Evolutionary conservation across 257 asterid genomes (phyloP).

Genomic region (Eucommia ulmoides): DNA sequence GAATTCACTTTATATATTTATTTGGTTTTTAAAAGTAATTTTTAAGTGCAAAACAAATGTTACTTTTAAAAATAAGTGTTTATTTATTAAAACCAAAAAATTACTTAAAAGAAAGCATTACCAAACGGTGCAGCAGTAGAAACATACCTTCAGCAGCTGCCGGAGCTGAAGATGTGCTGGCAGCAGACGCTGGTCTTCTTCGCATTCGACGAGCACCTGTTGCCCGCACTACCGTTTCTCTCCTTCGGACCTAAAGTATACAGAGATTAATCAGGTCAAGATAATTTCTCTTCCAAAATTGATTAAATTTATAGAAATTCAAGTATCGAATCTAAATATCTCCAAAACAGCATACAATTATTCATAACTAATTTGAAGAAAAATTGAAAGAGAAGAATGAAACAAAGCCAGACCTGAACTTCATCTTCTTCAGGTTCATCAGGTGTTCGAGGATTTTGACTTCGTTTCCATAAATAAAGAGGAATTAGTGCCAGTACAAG

Average conservation of each 20-base stretch:
- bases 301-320: not conserved
- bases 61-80: no score
- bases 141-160: not conserved
- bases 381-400: not conserved
- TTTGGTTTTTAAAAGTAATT: no score
- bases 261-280: not conserved
- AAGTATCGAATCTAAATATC: not conserved
- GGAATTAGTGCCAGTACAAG: constrained; percentile 59
- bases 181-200: constrained; percentile 2
- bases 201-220: constrained; percentile 4
- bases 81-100: no score
- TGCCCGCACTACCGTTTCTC: constrained; percentile 1
- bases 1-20: no score
- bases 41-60: no score
- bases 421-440: constrained; percentile 62
- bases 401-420: constrained; percentile 36
- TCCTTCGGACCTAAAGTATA: not conserved
- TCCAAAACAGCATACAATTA: not conserved
- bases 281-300: not conserved
- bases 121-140: no score
- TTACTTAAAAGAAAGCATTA: no score
- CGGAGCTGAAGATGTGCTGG: constrained; percentile 1
- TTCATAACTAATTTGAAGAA: not conserved
- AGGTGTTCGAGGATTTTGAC: constrained; percentile 36
- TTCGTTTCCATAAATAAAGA: constrained; percentile 84